These are phyloP conservation scores for Botrytis paeoniae DNA, from an alignment of 2,329 filamentous ascomycete genomes.

Conservation along the genomic window DNA sequence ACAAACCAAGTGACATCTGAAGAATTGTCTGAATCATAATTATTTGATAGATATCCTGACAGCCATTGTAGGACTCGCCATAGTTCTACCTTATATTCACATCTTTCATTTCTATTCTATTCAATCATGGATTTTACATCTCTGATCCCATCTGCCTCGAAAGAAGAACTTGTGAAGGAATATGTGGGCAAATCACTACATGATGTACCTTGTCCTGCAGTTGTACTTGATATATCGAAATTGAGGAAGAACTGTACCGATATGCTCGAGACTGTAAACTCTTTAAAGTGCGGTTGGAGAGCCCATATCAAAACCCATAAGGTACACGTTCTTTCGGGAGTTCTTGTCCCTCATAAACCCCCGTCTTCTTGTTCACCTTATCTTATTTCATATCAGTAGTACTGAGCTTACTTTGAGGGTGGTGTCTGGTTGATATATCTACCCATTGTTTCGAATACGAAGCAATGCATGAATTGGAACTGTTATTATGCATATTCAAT, in stretches of 20 bases:
- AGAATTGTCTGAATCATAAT: background rate
- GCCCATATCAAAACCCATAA: conserved; percentile 85
- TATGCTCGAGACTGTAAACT: conserved; percentile 64
- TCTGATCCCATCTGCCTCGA: conserved; percentile 32
- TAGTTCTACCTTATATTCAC: background rate
- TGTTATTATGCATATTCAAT: conserved; percentile 7
- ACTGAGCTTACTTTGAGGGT: background rate
- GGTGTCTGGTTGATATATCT: background rate
- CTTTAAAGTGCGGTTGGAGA: conserved; percentile 63
- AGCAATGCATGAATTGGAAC: background rate
- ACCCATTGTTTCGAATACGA: background rate
- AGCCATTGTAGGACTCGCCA: background rate
- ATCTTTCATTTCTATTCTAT: background rate
- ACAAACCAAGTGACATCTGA: background rate
- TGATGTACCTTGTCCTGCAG: conserved; percentile 63
- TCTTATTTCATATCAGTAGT: background rate
- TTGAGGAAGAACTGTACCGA: conserved; percentile 64
- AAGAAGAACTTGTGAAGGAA: conserved; percentile 41
- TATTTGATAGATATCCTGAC: background rate
- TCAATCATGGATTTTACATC: conserved; percentile 30
- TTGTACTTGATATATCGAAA: conserved; percentile 65
- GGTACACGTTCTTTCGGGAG: conserved; percentile 42
- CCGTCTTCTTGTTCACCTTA: background rate
- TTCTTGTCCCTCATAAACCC: background rate
- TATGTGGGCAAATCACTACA: conserved; percentile 60